Percentiles rank a stretch among this genome's conserved stretches.
Evolutionary conservation across 176 grass and related monocot species (phyloP).

Genomic region (Saccharum spontaneum): DNA sequence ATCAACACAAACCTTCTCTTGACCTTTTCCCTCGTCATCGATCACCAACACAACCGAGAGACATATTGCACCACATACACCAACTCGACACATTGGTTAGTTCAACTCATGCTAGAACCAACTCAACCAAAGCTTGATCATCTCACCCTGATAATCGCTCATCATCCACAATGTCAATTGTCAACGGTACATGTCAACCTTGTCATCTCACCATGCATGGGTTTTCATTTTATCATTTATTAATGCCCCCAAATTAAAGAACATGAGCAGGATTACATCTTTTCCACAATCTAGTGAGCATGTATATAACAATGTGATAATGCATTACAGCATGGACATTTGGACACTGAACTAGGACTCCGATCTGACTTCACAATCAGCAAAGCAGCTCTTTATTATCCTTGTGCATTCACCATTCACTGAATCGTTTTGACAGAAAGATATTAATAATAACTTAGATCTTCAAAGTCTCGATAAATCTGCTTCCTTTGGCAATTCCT

Average conservation of each 20-base stretch:
- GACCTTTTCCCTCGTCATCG: no score
- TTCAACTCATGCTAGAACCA: neutral
- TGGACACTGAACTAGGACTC: neutral
- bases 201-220: neutral
- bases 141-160: neutral
- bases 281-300: neutral
- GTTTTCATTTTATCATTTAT: neutral
- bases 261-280: neutral
- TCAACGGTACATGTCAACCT: neutral
- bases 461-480: slow-evolving; percentile 34
- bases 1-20: no score
- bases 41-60: no score
- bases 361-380: neutral
- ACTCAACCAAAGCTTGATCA: neutral
- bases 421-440: neutral
- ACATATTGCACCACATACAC: no score
- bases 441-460: neutral
- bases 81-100: neutral
- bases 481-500: slow-evolving; percentile 9
- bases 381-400: neutral
- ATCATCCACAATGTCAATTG: neutral
- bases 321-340: neutral
- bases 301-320: neutral
- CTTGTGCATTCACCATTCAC: neutral
- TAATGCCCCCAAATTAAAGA: neutral